phyloP scores from a whole-genome alignment of 108 stramenopile species.

The Cyclotella sp. region DNA sequence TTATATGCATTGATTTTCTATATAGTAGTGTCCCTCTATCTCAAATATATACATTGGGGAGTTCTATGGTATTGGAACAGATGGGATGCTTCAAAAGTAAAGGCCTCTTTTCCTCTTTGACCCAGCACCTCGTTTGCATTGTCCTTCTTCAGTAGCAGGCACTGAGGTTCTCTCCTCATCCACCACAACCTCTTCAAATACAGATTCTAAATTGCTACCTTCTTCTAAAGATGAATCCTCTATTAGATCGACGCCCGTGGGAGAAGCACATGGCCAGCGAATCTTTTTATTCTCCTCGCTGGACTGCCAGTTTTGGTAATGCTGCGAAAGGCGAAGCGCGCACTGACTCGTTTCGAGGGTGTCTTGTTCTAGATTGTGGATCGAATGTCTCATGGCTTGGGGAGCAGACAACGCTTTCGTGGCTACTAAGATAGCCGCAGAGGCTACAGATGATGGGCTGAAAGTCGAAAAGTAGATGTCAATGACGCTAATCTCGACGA shows the following conservation, averaged over 20 bases:
- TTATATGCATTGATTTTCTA: too few relatives aligned
- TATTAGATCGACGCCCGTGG: background rate
- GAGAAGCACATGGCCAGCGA: background rate
- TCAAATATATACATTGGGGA: too few relatives aligned
- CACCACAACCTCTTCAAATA: too few relatives aligned
- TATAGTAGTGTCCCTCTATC: too few relatives aligned
- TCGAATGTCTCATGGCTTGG: background rate
- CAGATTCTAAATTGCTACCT: background rate
- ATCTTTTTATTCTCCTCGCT: constrained; percentile 3
- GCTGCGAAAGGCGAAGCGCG: background rate
- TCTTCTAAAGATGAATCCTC: background rate
- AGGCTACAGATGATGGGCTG: background rate
- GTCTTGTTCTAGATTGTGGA: background rate
- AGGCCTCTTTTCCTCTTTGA: too few relatives aligned
- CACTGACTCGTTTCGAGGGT: background rate
- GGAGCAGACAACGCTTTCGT: background rate
- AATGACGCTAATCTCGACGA: constrained; percentile 4
- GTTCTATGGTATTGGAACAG: too few relatives aligned
- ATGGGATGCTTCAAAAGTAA: too few relatives aligned
- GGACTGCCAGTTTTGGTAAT: background rate
- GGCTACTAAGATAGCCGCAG: background rate
- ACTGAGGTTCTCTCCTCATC: too few relatives aligned
- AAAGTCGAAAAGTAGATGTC: background rate
- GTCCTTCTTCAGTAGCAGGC: too few relatives aligned
- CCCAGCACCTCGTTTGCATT: too few relatives aligned